Percentiles rank a stretch among this genome's conserved stretches.
phyloP scores from a whole-genome alignment of 2,329 filamentous ascomycete genomes.

The Cytospora paraplurivora region DNA sequence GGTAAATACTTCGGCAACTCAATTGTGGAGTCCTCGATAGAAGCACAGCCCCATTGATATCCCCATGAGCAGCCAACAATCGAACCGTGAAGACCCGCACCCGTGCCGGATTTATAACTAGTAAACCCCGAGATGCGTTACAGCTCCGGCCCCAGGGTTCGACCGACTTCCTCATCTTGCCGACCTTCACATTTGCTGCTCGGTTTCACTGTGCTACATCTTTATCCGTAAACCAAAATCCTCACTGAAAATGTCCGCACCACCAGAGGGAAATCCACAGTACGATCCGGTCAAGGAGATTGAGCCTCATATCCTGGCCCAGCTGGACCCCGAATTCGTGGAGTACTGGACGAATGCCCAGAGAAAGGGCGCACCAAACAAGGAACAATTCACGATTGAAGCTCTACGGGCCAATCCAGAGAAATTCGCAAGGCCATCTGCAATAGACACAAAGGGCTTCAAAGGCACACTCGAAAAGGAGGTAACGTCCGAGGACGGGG shows the following conservation, averaged over 20 bases:
- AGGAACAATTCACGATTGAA: constrained; percentile 34
- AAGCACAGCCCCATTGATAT: too few relatives aligned
- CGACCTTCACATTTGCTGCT: too few relatives aligned
- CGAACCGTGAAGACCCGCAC: too few relatives aligned
- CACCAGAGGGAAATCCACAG: neutral
- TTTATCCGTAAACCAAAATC: neutral
- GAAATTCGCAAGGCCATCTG: constrained; percentile 34
- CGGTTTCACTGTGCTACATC: too few relatives aligned
- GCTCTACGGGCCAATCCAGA: constrained; percentile 38
- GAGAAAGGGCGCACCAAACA: constrained; percentile 28
- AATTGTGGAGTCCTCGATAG: too few relatives aligned
- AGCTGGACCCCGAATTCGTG: constrained; percentile 39
- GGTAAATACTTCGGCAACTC: too few relatives aligned
- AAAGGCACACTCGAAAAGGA: constrained; percentile 35
- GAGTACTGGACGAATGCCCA: constrained; percentile 34
- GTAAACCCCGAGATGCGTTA: too few relatives aligned
- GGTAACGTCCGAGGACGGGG: constrained; percentile 37
- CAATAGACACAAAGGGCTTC: constrained; percentile 35
- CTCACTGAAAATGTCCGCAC: neutral
- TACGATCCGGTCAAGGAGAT: constrained; percentile 33
- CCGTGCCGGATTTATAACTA: too few relatives aligned
- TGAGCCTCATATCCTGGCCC: constrained; percentile 32
- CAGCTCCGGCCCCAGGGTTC: too few relatives aligned
- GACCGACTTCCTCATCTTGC: too few relatives aligned
- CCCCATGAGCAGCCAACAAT: too few relatives aligned